Base-by-base conservation (phyloP, 257 asterid species). In the Cordia subcordata region DNA sequence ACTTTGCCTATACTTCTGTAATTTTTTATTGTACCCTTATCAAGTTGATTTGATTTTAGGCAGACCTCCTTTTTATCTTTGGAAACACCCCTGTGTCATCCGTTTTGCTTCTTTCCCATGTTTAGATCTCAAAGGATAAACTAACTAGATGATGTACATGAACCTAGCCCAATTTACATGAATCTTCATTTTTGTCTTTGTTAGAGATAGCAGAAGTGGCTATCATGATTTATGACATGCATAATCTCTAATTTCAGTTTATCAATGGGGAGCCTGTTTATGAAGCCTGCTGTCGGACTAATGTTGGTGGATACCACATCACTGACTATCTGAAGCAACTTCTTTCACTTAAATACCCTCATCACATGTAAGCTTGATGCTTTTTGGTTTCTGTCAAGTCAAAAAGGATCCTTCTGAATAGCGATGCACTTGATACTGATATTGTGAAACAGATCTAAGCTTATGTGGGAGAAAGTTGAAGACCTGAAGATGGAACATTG, bases 401-500 rank as follows among this genome's bases (percentile, higher is more conserved):
- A 15, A 57, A 49, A 59, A 49, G 17, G 32, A 52, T 58, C 59
- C 52, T 65, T 60, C 38, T 66, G 50, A 13, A 71, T 61, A 52
- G 57, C 62, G 61, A 44, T 64, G 39, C 32, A 22, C 70, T 70
- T 68, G 45, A 27, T 56, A 40, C 54, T 59, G 53, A 38, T 67
- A 67, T 61, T 62, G 66, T 76, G 65, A 73, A 64, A 60, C 73
- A 93, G 99, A 82, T 58, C 94, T 64, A 77, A 77, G 78, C 88
- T 93, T 62, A 84, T 96, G 8, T 93, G 99, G 99, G 99, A 93
- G 80, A 93, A 86, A 77, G 86, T 85, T 65, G 99, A 93, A 78
- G 99, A 93, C 75, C 84, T 88, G 75, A 93, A 93, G 83, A 89
- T 84, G 97, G 99, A 93, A 68, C 80, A 93, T 73, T 93, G 97